These are phyloP conservation scores for Argentina anserina DNA, from an alignment of 306 rosid species.

Conservation along the genomic window DNA sequence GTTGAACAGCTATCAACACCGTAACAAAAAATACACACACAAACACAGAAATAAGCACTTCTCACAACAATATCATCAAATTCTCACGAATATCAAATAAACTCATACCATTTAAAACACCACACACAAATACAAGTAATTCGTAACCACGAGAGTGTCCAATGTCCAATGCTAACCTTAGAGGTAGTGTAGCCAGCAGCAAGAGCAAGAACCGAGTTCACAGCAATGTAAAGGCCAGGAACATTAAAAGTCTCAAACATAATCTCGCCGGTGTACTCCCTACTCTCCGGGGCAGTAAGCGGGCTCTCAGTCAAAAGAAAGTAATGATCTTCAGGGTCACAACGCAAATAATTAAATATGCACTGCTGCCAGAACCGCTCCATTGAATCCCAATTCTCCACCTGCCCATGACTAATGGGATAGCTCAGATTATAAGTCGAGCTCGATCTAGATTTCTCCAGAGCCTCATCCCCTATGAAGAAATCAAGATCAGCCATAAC, in stretches of 20 bases:
- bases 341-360: constrained; percentile 86
- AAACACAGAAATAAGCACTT: neutral
- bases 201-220: constrained; percentile 98
- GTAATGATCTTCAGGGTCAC: constrained; percentile 99
- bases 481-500: constrained; percentile 99
- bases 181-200: constrained; percentile 99
- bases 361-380: constrained; percentile 99
- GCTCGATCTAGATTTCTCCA: constrained; percentile 75
- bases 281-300: constrained; percentile 90
- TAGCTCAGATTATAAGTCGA: constrained; percentile 74
- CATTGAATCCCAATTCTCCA: constrained; percentile 97
- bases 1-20: neutral
- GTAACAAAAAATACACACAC: neutral
- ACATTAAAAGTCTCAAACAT: constrained; percentile 99
- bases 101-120: too few species aligned
- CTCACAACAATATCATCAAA: neutral
- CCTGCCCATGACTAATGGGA: constrained; percentile 88
- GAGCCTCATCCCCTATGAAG: constrained; percentile 93
- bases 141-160: neutral
- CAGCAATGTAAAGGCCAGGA: constrained; percentile 94
- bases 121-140: neutral
- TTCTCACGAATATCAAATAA: neutral
- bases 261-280: constrained; percentile 95
- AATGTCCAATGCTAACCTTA: constrained; percentile 55
- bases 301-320: constrained; percentile 95